A percentile compares a stretch with the other conserved stretches of the same genome.
Conservation (phyloP, 2,329 filamentous ascomycete species). For the Parastagonospora avenae region DNA sequence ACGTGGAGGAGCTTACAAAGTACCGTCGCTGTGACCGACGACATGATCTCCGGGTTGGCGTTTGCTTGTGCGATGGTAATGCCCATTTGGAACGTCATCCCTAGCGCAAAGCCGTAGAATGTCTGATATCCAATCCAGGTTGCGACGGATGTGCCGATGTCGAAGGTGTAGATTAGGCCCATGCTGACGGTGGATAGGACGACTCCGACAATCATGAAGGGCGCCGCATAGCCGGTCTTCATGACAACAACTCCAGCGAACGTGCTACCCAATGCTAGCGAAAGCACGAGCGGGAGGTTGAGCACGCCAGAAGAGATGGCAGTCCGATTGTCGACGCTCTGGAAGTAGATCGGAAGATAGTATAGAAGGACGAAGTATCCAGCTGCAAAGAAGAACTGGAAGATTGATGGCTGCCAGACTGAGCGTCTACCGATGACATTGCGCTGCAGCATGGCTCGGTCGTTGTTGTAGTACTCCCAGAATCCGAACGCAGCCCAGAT, state of each 20-base stretch:
- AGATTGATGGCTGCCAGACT: conserved; percentile 43
- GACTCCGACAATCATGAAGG: conserved; percentile 36
- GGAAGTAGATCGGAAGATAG: conserved; percentile 58
- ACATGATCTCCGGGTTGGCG: conserved; percentile 40
- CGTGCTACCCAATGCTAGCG: conserved; percentile 21
- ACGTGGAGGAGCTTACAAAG: conserved; percentile 24
- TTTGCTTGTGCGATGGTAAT: conserved; percentile 46
- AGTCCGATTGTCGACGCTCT: conserved; percentile 46
- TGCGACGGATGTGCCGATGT: conserved; percentile 39
- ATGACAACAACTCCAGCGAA: conserved; percentile 12
- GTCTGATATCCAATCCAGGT: conserved; percentile 56
- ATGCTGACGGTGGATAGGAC: conserved; percentile 40
- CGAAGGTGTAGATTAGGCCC: conserved; percentile 52
- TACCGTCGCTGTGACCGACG: conserved; percentile 44
- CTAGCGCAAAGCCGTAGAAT: conserved; percentile 48
- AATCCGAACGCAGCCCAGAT: conserved; percentile 43
- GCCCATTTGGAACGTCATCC: conserved; percentile 30
- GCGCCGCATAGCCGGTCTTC: conserved; percentile 44
- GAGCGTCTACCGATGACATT: conserved; percentile 48
- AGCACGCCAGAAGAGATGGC: conserved; percentile 49
- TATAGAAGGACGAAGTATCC: conserved; percentile 50
- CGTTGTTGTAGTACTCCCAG: conserved; percentile 45
- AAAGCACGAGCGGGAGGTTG: conserved; percentile 51
- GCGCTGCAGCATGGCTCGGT: conserved; percentile 48
- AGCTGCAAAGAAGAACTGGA: conserved; percentile 45